Percentiles rank a stretch among this genome's conserved stretches.
phyloP scores from a whole-genome alignment of 345 rosid species.

The Theobroma cacao region DNA sequence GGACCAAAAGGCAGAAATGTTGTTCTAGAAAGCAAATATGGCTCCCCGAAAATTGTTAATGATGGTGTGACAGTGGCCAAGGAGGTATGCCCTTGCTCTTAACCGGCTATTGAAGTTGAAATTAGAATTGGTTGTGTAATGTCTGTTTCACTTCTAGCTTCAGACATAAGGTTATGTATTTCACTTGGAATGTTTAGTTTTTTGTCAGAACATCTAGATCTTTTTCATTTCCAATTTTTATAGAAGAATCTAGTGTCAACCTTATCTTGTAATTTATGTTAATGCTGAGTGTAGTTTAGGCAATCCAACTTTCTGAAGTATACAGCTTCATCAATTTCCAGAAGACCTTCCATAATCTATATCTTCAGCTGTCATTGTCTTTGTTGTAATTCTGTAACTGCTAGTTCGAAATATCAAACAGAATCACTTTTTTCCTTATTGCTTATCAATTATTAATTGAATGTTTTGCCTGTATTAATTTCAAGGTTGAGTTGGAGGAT shows the following conservation, averaged over 20 bases:
- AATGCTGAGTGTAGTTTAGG: too few relatives aligned
- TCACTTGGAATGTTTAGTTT: background rate
- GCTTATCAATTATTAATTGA: background rate
- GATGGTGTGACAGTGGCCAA: constrained; percentile 98
- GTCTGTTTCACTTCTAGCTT: background rate
- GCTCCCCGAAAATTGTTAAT: constrained; percentile 94
- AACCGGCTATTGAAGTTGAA: background rate
- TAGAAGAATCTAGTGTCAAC: too few relatives aligned
- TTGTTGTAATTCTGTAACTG: background rate
- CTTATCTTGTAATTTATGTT: too few relatives aligned
- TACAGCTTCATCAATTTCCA: background rate
- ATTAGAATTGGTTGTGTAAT: background rate
- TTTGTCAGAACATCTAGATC: too few relatives aligned
- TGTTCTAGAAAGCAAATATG: constrained; percentile 98
- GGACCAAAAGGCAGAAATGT: constrained; percentile 98
- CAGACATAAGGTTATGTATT: background rate
- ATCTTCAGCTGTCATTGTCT: background rate
- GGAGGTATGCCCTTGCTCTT: constrained; percentile 53
- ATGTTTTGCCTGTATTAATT: background rate
- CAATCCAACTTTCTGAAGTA: too few relatives aligned
- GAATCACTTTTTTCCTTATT: background rate
- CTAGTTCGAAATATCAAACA: background rate
- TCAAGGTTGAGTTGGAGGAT: constrained; percentile 92
- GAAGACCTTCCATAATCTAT: background rate
- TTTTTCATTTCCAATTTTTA: too few relatives aligned